These are phyloP conservation scores for Claviceps quebecensis DNA, from an alignment of 2,329 filamentous ascomycete species.

Conservation along the genomic window DNA sequence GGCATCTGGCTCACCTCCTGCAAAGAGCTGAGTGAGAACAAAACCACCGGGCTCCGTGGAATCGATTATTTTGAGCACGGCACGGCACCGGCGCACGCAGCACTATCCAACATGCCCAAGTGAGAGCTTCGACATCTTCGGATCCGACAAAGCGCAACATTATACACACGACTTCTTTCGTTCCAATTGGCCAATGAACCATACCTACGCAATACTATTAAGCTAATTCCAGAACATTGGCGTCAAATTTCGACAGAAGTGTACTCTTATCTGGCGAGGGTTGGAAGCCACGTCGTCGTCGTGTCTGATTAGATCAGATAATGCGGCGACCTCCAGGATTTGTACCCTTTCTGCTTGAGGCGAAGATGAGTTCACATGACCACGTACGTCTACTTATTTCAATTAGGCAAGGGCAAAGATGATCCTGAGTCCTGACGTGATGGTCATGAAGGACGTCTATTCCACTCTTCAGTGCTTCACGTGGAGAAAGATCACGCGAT, in stretches of 20 bases:
- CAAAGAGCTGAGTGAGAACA: too few species aligned
- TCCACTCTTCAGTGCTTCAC: not conserved
- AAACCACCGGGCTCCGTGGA: conserved; percentile 21
- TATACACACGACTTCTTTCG: conserved; percentile 32
- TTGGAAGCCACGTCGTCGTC: conserved; percentile 4
- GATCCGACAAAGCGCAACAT: conserved; percentile 34
- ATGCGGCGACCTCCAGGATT: conserved; percentile 33
- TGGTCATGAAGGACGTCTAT: not conserved
- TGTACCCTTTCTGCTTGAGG: conserved; percentile 33
- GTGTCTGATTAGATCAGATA: conserved; percentile 23
- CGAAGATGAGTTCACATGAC: conserved; percentile 30
- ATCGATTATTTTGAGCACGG: conserved; percentile 25
- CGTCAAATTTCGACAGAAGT: conserved; percentile 31
- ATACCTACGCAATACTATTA: conserved; percentile 27
- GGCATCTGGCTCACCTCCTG: not conserved
- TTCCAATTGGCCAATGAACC: conserved; percentile 31
- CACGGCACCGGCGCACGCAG: conserved; percentile 15
- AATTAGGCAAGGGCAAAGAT: not conserved
- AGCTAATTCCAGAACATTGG: conserved; percentile 32
- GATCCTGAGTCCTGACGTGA: too few species aligned
- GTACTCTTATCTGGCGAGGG: conserved; percentile 23
- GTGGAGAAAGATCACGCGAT: not conserved
- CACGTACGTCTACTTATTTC: too few species aligned
- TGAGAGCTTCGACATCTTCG: conserved; percentile 33
- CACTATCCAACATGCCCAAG: conserved; percentile 40